phyloP scores from a whole-genome alignment of 2,329 filamentous ascomycete genomes.

The Penicillium sp. region DNA sequence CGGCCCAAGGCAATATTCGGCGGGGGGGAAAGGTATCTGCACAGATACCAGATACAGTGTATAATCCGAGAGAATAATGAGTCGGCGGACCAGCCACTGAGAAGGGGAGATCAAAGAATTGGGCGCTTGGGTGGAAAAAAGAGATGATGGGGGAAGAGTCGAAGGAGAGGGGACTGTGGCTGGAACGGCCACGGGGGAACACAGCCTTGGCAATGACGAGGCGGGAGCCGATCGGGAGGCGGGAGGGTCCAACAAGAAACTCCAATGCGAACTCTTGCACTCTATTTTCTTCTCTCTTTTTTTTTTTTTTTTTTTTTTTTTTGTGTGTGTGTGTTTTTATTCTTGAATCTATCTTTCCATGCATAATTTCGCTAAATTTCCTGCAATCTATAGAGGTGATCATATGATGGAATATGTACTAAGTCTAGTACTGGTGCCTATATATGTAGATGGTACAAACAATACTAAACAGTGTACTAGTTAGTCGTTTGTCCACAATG shows the following conservation, averaged over 20 bases:
- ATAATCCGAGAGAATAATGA: too few species aligned
- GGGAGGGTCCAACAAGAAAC: conserved; percentile 2
- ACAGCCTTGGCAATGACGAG: conserved; percentile 33
- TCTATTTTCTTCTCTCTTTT: too few species aligned
- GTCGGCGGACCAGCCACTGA: conserved; percentile 15
- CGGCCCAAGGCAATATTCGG: conserved; percentile 22
- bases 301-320: too few species aligned
- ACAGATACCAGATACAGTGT: too few species aligned
- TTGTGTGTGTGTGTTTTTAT: not conserved
- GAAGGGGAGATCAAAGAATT: conserved; percentile 4
- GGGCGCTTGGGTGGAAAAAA: conserved; percentile 8
- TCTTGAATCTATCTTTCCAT: not conserved
- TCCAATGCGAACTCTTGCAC: too few species aligned
- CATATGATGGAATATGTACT: too few species aligned
- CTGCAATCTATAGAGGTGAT: too few species aligned
- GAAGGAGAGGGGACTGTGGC: conserved; percentile 28
- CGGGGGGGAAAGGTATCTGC: conserved; percentile 13
- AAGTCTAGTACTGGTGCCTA: too few species aligned
- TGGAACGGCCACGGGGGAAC: conserved; percentile 24
- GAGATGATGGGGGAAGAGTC: conserved; percentile 16
- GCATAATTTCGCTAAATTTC: not conserved
- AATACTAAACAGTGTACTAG: too few species aligned
- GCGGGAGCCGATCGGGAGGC: conserved; percentile 16
- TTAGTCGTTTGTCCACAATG: too few species aligned
- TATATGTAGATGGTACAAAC: too few species aligned